phyloP scores from a whole-genome alignment of 2,329 filamentous ascomycete species.

The Didymella segeticola region DNA sequence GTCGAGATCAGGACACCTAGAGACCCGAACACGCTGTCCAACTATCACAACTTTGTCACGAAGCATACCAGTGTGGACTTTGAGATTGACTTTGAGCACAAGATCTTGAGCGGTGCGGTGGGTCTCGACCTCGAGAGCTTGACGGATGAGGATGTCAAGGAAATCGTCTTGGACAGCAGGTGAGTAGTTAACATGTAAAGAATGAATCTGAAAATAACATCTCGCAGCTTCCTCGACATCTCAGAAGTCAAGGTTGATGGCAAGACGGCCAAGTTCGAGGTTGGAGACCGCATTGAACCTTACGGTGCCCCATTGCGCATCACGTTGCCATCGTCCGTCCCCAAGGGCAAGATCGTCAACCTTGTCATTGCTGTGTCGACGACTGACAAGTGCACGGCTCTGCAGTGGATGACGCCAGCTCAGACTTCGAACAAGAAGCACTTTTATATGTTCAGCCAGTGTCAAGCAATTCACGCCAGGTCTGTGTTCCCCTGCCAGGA shows the following conservation, averaged over 20 bases:
- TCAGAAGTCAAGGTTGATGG: conserved; percentile 73
- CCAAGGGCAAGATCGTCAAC: conserved; percentile 56
- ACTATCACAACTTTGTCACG: conserved; percentile 88
- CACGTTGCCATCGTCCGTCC: conserved; percentile 55
- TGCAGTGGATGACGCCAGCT: conserved; percentile 93
- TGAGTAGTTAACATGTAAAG: conserved; percentile 15
- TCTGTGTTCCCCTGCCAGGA: conserved; percentile 97
- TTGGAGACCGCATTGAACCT: conserved; percentile 74
- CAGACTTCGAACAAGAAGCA: conserved; percentile 96
- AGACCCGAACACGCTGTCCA: conserved; percentile 90
- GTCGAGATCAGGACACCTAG: conserved; percentile 58
- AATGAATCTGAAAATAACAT: not conserved
- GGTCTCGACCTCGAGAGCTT: conserved; percentile 77
- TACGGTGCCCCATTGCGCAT: conserved; percentile 76
- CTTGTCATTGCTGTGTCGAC: conserved; percentile 68
- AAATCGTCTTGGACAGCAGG: conserved; percentile 87
- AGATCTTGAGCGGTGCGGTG: conserved; percentile 78
- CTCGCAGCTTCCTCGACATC: conserved; percentile 71
- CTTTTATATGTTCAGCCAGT: conserved; percentile 98
- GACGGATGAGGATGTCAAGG: conserved; percentile 73
- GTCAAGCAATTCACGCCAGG: conserved; percentile 93
- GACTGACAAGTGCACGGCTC: conserved; percentile 84
- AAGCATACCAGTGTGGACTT: conserved; percentile 83
- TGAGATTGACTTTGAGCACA: conserved; percentile 81
- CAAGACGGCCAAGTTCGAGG: conserved; percentile 69